Conservation (phyloP, 1,284 basidiomycete species). For the Ustilago sp. region DNA sequence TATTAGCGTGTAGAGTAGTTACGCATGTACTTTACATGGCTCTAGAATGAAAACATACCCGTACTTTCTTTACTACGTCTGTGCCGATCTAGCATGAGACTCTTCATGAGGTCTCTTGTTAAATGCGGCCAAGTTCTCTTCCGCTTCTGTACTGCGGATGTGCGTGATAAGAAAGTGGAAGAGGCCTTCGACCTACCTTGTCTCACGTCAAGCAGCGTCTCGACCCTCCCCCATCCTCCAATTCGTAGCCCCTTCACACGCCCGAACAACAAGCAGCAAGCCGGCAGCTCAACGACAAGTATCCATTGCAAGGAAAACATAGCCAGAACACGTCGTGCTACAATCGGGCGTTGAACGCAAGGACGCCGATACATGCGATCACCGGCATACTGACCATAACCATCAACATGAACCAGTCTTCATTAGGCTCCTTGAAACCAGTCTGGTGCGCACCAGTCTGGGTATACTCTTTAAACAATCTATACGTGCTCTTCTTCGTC, state of each 20-base stretch:
- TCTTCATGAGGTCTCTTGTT: background rate
- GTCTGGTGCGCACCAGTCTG: constrained; percentile 36
- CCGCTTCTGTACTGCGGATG: no score
- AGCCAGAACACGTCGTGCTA: background rate
- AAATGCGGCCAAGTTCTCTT: no score
- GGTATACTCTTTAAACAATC: constrained; percentile 33
- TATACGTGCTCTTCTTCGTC: constrained; percentile 13
- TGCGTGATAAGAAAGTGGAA: no score
- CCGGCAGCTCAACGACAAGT: no score
- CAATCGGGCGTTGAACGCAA: constrained; percentile 14
- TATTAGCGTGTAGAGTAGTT: background rate
- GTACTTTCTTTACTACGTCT: background rate
- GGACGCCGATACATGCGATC: constrained; percentile 24
- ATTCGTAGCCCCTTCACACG: no score
- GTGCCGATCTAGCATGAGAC: background rate
- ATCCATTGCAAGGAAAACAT: no score
- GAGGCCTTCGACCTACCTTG: no score
- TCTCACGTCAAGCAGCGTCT: no score
- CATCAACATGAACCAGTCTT: constrained; percentile 33
- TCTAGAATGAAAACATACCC: constrained; percentile 4
- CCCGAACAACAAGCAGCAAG: no score
- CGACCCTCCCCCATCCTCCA: no score
- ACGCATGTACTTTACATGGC: background rate
- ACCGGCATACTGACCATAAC: constrained; percentile 28
- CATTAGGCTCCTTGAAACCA: constrained; percentile 39